Conservation (phyloP, 2,329 filamentous ascomycete genomes). For the Fonsecaea multimorphosa region DNA sequence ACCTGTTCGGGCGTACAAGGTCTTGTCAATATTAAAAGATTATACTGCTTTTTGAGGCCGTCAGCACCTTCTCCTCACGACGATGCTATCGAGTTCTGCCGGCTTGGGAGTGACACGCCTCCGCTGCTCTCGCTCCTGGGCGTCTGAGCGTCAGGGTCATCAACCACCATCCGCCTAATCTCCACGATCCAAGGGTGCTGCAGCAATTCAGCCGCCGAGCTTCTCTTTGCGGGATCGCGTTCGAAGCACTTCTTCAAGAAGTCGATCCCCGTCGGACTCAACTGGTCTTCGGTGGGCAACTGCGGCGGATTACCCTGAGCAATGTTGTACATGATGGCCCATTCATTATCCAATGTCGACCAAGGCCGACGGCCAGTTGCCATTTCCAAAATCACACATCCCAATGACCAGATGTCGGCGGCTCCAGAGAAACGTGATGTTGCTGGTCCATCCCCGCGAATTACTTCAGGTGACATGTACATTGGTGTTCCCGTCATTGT, state of each 20-base stretch:
- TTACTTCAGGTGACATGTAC: constrained; percentile 99
- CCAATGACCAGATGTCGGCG: constrained; percentile 94
- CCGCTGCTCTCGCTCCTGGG: constrained; percentile 35
- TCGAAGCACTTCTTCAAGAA: constrained; percentile 88
- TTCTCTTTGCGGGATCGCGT: constrained; percentile 77
- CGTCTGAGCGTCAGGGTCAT: constrained; percentile 40
- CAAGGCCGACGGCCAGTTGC: constrained; percentile 91
- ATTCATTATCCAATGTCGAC: constrained; percentile 97
- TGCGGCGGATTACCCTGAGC: constrained; percentile 93
- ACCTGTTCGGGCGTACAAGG: background rate
- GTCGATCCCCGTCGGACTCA: constrained; percentile 83
- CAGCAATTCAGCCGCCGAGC: constrained; percentile 83
- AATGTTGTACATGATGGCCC: constrained; percentile 99
- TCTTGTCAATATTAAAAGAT: background rate
- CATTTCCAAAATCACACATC: constrained; percentile 97
- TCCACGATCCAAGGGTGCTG: constrained; percentile 86
- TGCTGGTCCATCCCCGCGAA: constrained; percentile 76
- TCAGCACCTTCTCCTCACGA: background rate
- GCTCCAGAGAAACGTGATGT: constrained; percentile 62
- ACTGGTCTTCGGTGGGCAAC: constrained; percentile 79
- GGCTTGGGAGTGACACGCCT: constrained; percentile 27
- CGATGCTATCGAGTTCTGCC: constrained; percentile 26
- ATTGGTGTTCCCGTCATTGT: constrained; percentile 98
- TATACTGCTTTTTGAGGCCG: background rate
- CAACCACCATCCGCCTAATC: constrained; percentile 55